phyloP scores from a whole-genome alignment of 2,329 filamentous ascomycete species.

The Blastomyces gilchristii region DNA sequence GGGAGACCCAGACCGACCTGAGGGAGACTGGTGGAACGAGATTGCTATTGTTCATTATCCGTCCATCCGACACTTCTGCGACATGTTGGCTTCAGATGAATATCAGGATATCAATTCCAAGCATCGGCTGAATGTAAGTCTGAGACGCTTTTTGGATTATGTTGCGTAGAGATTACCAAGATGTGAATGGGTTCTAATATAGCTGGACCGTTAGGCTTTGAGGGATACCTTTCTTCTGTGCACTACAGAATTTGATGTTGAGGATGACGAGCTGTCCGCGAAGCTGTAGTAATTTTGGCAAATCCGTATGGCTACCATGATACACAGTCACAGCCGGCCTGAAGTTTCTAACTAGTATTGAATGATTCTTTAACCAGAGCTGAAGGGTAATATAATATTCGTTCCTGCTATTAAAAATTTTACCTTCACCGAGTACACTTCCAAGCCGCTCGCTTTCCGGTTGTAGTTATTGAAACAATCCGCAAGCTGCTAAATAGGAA shows the following conservation, averaged over 20 bases:
- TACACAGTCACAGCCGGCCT: too few relatives aligned
- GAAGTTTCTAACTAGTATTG: too few relatives aligned
- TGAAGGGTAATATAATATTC: too few relatives aligned
- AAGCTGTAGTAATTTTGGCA: constrained; percentile 20
- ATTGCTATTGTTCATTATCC: constrained; percentile 57
- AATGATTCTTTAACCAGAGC: too few relatives aligned
- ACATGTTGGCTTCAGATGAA: constrained; percentile 49
- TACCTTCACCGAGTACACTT: not conserved
- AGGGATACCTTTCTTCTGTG: constrained; percentile 45
- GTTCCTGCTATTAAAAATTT: too few relatives aligned
- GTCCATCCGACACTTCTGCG: constrained; percentile 50
- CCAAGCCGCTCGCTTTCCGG: not conserved
- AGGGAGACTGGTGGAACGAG: constrained; percentile 47
- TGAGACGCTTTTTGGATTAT: not conserved
- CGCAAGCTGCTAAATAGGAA: not conserved
- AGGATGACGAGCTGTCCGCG: constrained; percentile 17
- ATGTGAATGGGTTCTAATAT: not conserved
- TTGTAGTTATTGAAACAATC: not conserved
- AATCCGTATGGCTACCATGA: not conserved
- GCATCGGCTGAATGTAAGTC: constrained; percentile 37
- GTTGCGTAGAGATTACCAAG: not conserved
- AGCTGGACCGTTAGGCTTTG: constrained; percentile 29
- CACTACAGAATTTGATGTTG: constrained; percentile 42
- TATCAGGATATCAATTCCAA: constrained; percentile 50
- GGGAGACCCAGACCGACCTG: constrained; percentile 16